phyloP scores from a whole-genome alignment of 2,329 filamentous ascomycete genomes.

The Cladosporium sp. region DNA sequence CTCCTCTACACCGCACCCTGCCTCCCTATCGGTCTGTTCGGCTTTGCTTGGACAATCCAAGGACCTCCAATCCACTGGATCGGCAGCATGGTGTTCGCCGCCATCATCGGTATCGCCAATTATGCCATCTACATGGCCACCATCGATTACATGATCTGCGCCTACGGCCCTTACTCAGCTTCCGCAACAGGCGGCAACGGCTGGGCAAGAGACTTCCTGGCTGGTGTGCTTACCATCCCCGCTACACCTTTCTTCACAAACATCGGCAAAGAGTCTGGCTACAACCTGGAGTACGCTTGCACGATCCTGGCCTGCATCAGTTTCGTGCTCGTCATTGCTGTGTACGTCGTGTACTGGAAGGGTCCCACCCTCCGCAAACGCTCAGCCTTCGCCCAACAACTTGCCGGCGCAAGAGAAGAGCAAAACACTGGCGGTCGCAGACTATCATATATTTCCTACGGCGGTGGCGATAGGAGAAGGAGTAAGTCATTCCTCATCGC shows the following conservation, averaged over 20 bases:
- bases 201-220: constrained; percentile 72
- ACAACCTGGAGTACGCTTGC: constrained; percentile 56
- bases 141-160: constrained; percentile 65
- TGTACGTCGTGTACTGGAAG: constrained; percentile 60
- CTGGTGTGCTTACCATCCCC: constrained; percentile 69
- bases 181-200: constrained; percentile 77
- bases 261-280: constrained; percentile 33
- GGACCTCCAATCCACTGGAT: constrained; percentile 69
- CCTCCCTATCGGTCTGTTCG: constrained; percentile 68
- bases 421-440: constrained; percentile 29
- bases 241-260: constrained; percentile 61
- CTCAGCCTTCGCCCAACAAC: constrained; percentile 54
- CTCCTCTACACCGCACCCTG: constrained; percentile 64
- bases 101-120: constrained; percentile 72
- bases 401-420: constrained; percentile 32
- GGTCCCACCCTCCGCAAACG: constrained; percentile 54
- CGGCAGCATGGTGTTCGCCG: constrained; percentile 65
- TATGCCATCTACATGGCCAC: constrained; percentile 49
- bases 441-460: constrained; percentile 27
- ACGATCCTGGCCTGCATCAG: constrained; percentile 57
- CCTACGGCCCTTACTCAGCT: constrained; percentile 71
- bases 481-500: constrained; percentile 23
- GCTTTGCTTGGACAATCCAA: constrained; percentile 71
- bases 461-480: constrained; percentile 28
- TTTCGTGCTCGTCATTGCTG: constrained; percentile 52